Evolutionary conservation across 1,284 basidiomycete genomes (phyloP).

Genomic region (Papiliotrema fonsecae): DNA sequence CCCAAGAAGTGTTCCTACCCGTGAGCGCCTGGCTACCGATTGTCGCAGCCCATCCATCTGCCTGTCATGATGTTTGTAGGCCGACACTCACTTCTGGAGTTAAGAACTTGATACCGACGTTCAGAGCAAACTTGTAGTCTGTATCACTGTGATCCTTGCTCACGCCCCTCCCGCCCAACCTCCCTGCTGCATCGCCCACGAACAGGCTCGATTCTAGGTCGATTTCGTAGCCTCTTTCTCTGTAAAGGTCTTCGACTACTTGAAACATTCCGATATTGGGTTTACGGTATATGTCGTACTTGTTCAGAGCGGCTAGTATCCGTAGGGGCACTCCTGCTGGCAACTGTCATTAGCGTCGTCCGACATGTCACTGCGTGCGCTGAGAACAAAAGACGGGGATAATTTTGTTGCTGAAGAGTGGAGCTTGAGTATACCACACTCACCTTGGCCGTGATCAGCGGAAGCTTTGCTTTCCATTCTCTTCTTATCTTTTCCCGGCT

Average conservation of each 20-base stretch:
- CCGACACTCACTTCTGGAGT: constrained; percentile 57
- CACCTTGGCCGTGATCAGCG: constrained; percentile 63
- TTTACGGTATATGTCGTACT: constrained; percentile 73
- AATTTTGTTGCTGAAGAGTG: too few species aligned
- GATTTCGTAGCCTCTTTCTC: constrained; percentile 58
- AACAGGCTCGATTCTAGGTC: constrained; percentile 67
- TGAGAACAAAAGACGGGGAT: too few species aligned
- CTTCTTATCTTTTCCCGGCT: constrained; percentile 47
- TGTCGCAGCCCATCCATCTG: too few species aligned
- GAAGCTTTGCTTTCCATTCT: constrained; percentile 72
- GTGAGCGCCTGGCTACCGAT: neutral
- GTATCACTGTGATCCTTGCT: constrained; percentile 65
- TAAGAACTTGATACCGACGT: constrained; percentile 64
- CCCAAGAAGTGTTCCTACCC: constrained; percentile 62
- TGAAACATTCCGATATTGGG: constrained; percentile 85
- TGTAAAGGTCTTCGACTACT: constrained; percentile 61
- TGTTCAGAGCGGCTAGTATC: constrained; percentile 62
- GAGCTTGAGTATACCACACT: constrained; percentile 30
- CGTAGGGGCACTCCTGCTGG: constrained; percentile 65
- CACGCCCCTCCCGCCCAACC: constrained; percentile 42
- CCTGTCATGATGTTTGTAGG: neutral
- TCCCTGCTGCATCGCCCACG: constrained; percentile 86
- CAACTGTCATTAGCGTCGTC: constrained; percentile 53
- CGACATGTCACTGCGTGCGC: too few species aligned
- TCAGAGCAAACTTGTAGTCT: constrained; percentile 80